phyloP scores from a whole-genome alignment of 2,329 filamentous ascomycete genomes.

The Arthrobotrys iridis region DNA sequence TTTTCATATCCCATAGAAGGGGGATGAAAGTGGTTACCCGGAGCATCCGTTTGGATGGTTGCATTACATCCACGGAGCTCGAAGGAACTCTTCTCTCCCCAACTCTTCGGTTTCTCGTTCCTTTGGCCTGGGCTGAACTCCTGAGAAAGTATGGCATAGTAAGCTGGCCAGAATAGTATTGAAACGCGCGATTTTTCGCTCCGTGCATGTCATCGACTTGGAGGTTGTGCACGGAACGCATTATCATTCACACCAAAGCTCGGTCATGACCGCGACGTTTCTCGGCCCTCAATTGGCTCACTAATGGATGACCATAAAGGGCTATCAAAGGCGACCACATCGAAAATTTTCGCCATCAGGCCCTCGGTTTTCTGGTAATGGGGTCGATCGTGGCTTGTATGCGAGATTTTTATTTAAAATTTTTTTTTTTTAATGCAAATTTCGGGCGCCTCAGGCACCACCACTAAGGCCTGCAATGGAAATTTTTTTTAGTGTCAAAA shows the following conservation, averaged over 20 bases:
- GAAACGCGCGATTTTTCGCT: constrained; percentile 46
- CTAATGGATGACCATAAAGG: constrained; percentile 21
- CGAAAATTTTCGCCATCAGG: constrained; percentile 4
- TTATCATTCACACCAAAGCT: constrained; percentile 6
- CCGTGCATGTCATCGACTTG: constrained; percentile 23
- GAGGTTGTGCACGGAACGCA: constrained; percentile 5
- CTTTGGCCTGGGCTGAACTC: constrained; percentile 43
- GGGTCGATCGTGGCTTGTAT: constrained; percentile 30
- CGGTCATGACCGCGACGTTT: constrained; percentile 36
- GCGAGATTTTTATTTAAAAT: neutral
- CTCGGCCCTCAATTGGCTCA: constrained; percentile 9
- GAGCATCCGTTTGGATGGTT: constrained; percentile 53
- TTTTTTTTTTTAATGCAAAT: neutral
- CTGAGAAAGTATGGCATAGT: constrained; percentile 4
- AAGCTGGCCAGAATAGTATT: constrained; percentile 31
- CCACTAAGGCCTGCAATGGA: constrained; percentile 1
- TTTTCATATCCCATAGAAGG: neutral
- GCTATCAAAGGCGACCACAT: constrained; percentile 21
- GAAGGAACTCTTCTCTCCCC: constrained; percentile 54
- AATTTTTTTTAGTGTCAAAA: constrained; percentile 7
- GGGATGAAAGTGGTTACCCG: constrained; percentile 32
- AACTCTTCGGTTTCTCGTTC: constrained; percentile 2
- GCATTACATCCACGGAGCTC: constrained; percentile 22
- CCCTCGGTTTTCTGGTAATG: neutral
- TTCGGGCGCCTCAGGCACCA: constrained; percentile 4